Base-by-base conservation (phyloP, 2,329 filamentous ascomycete genomes). In the Endocalyx cinctus region DNA sequence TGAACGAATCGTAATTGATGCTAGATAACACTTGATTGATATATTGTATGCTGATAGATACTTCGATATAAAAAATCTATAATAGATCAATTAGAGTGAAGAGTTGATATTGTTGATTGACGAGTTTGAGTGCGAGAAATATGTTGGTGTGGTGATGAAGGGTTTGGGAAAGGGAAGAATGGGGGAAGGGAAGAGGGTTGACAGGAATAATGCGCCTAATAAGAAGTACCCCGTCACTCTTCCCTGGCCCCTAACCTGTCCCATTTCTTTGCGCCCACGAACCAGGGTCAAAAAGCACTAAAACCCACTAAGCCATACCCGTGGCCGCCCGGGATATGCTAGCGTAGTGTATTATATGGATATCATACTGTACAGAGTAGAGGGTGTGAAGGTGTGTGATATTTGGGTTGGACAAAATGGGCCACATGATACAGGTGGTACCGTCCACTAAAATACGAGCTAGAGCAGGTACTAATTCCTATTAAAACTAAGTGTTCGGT, bases 181-280 rank as follows among this genome's bases (percentile, higher is more conserved):
- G n/a, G n/a, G 32, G 41, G 34, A 27, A 43, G 33, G 41, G 34
- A 27, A 41, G 32, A 39, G 41, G 41, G 41, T 16, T 38, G 49
- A 44, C 38, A 45, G 49, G 46, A 48, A 50, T 51, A 50, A 48
- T 50, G 48, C 48, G 46, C 47, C 51, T 47, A 52, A 48, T 45
- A 52, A 48, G 46, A 45, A n/a, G n/a, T n/a, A n/a, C n/a, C n/a
- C n/a, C n/a, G n/a, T n/a, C n/a, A n/a, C n/a, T n/a, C n/a, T n/a
- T n/a, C n/a, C n/a, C n/a, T n/a, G n/a, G n/a, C n/a, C n/a, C n/a
- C n/a, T n/a, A n/a, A 27, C 28, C 32, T 38, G 36, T 22, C 34
- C 5, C 32, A 38, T 28, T 16, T 34, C n/a, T n/a, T n/a, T n/a
- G 38, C 31, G 32, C 31, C 28, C 17, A 26, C 32, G 22, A 36